Percentiles rank a stretch among this genome's conserved stretches.
Conservation (phyloP, 2,329 filamentous ascomycete species). For the Hirsutella rhossiliensis region DNA sequence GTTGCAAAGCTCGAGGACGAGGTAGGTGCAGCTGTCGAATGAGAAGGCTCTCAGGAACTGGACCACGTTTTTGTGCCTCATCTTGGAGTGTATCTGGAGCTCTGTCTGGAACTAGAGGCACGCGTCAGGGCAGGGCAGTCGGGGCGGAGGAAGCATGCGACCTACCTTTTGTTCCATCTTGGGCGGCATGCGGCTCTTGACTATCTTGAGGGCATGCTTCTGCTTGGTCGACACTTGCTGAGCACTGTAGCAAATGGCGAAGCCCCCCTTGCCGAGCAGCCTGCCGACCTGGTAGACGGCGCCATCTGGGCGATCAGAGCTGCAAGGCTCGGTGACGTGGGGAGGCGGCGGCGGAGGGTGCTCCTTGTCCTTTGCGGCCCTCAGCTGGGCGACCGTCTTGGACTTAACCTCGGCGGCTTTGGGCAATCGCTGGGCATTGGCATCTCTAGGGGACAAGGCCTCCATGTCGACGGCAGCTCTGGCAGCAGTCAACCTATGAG, state of each 20-base stretch:
- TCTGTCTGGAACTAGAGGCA: conserved; percentile 56
- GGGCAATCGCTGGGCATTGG: conserved; percentile 44
- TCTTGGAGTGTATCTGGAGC: conserved; percentile 95
- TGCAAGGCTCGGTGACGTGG: conserved; percentile 49
- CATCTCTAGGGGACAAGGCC: conserved; percentile 53
- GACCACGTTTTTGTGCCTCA: conserved; percentile 91
- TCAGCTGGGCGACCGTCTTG: conserved; percentile 39
- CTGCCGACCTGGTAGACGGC: conserved; percentile 63
- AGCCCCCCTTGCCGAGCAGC: conserved; percentile 68
- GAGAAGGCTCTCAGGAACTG: conserved; percentile 92
- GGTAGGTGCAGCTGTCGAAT: conserved; percentile 79
- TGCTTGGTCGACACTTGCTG: conserved; percentile 54
- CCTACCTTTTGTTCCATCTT: conserved; percentile 76
- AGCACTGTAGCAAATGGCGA: conserved; percentile 70
- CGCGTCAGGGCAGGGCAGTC: not conserved
- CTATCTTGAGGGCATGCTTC: conserved; percentile 68
- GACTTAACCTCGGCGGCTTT: conserved; percentile 37
- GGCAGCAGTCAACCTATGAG: conserved; percentile 32
- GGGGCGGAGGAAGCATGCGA: not conserved
- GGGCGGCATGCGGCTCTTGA: conserved; percentile 68
- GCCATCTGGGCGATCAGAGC: conserved; percentile 56
- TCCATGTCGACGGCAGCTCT: conserved; percentile 45
- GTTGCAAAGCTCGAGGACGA: conserved; percentile 85
- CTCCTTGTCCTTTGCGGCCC: conserved; percentile 50
- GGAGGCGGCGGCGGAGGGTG: conserved; percentile 53